phyloP scores from a whole-genome alignment of 148 eudicot genomes.

The Cornus kousa region DNA sequence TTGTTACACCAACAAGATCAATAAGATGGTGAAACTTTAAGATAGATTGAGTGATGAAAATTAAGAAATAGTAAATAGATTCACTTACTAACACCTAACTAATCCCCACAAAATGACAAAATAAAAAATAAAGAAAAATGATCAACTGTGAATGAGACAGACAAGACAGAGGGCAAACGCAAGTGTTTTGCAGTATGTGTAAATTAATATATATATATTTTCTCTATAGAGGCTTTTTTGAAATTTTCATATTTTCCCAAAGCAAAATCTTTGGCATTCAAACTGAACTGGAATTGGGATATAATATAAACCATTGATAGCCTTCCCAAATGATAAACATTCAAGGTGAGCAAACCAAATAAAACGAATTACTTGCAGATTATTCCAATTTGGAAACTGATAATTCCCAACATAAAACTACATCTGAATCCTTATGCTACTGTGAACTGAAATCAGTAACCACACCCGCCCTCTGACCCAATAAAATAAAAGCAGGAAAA shows the following conservation, averaged over 20 bases:
- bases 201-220: no score
- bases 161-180: background rate
- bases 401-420: background rate
- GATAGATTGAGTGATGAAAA: background rate
- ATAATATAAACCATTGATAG: background rate
- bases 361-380: background rate
- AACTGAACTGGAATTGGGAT: background rate
- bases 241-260: background rate
- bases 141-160: background rate
- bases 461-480: background rate
- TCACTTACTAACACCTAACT: background rate
- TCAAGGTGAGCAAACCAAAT: background rate
- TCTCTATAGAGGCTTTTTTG: background rate
- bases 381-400: background rate
- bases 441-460: background rate
- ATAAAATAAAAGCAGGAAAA: background rate
- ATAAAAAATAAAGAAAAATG: background rate
- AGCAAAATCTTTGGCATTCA: background rate
- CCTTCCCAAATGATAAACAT: background rate
- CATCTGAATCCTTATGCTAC: background rate
- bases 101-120: background rate
- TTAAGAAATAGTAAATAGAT: background rate
- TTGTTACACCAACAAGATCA: conserved; percentile 7
- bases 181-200: background rate
- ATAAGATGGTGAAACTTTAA: background rate